A percentile compares a stretch with the other conserved stretches of the same genome.
These are phyloP conservation scores for Hanseniaspora guilliermondii DNA, from an alignment of 805 yeast genomes.

Conservation along the genomic window DNA sequence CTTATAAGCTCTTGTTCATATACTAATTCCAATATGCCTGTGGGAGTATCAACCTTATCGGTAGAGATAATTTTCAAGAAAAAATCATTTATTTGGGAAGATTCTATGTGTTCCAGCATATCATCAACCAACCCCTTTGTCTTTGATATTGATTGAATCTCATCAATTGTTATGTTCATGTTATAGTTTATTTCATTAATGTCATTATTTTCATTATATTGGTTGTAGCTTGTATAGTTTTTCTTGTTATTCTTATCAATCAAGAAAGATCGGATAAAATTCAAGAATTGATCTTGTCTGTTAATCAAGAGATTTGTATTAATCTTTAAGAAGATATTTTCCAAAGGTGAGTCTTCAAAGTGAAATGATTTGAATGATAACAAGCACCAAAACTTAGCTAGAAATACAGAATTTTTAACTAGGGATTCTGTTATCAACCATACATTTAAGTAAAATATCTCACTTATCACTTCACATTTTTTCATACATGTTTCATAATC, in stretches of 20 bases:
- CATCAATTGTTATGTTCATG: conserved; percentile 19
- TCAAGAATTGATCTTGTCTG: conserved; percentile 36
- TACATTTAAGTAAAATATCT: conserved; percentile 74
- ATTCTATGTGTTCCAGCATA: conserved; percentile 63
- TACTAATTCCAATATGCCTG: conserved; percentile 73
- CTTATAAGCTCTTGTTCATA: conserved; percentile 62
- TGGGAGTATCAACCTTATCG: conserved; percentile 76
- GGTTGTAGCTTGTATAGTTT: background rate
- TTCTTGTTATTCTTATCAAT: background rate
- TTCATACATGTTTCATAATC: conserved; percentile 16
- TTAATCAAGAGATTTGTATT: conserved; percentile 78
- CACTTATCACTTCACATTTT: conserved; percentile 38
- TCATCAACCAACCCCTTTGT: conserved; percentile 50
- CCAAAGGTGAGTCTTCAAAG: conserved; percentile 59
- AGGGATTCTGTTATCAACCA: conserved; percentile 87
- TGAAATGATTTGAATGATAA: conserved; percentile 43
- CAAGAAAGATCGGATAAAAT: conserved; percentile 24
- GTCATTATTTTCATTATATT: background rate
- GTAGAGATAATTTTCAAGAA: conserved; percentile 79
- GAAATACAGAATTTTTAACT: conserved; percentile 53
- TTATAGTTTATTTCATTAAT: background rate
- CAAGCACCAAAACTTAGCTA: conserved; percentile 67
- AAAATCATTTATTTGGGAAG: conserved; percentile 85
- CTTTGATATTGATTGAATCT: background rate
- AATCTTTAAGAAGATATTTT: conserved; percentile 75